Evolutionary conservation across 1,284 basidiomycete genomes (phyloP), one percentile per base, ranked within the genome.

Genomic region (Tilletiaria anomala): DNA sequence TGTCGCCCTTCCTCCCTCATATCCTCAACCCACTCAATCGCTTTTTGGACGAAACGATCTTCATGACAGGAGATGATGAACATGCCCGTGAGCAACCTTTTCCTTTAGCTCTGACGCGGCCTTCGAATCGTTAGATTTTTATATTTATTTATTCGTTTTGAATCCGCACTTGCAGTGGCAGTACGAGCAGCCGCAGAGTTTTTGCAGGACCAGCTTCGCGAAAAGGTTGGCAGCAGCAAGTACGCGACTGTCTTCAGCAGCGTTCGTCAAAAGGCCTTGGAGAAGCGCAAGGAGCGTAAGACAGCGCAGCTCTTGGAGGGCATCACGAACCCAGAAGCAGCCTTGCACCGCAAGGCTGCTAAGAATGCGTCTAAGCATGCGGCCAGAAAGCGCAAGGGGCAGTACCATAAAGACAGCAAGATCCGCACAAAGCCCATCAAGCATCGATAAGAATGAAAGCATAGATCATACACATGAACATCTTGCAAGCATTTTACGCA

Each of bases 11-110:
- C 70, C 71, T 93, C 26, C 73, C 80, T 1, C 86, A 93, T 58
- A 80, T 94, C 32, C 71, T 96, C 18, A 79, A 78, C 4, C 89
- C 89, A 0, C 70, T 91, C 1, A 84, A 91, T 65, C 80, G 88
- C 14, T 76, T 96, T 37, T 72, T 77, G 2, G 85, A 93, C 48
- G 82, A 84, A 48, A 50, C 55, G 10, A 78, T n/a, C n/a, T n/a
- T n/a, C n/a, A n/a, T n/a, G n/a, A n/a, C n/a, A n/a, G n/a, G n/a
- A n/a, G n/a, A n/a, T n/a, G n/a, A n/a, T n/a, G n/a, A n/a, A n/a
- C n/a, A n/a, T n/a, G n/a, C n/a, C n/a, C n/a, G n/a, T n/a, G n/a
- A n/a, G n/a, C n/a, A n/a, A n/a, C n/a, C n/a, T n/a, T n/a, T n/a
- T n/a, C n/a, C n/a, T n/a, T n/a, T n/a, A n/a, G n/a, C n/a, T n/a